These are phyloP conservation scores for Aspergillus piperis DNA, from an alignment of 2,329 filamentous ascomycete species.

Conservation along the genomic window DNA sequence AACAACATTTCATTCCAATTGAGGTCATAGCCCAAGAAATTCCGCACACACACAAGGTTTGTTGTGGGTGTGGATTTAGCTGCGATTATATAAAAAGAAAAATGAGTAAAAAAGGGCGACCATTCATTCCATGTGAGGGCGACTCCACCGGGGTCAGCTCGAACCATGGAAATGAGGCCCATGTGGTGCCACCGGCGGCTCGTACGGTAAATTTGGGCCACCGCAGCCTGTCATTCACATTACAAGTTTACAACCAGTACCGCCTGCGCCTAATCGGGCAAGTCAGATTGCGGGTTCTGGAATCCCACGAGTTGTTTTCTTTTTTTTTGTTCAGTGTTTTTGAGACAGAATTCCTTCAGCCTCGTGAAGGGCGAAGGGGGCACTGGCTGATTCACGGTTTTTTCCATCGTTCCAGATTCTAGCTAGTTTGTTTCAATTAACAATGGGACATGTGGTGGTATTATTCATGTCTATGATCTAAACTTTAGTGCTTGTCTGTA, in stretches of 20 bases:
- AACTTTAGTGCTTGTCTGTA: too few relatives aligned
- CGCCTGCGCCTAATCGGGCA: not conserved
- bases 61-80: too few relatives aligned
- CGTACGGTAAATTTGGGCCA: not conserved
- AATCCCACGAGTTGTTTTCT: not conserved
- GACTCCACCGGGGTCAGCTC: constrained; percentile 5
- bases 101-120: not conserved
- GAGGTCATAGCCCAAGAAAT: too few relatives aligned
- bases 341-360: not conserved
- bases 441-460: too few relatives aligned
- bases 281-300: not conserved
- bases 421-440: not conserved
- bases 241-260: not conserved
- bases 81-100: not conserved
- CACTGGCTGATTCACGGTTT: not conserved
- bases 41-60: too few relatives aligned
- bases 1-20: too few relatives aligned
- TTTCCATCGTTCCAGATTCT: not conserved
- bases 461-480: too few relatives aligned
- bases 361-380: not conserved
- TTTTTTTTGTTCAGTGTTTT: not conserved
- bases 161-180: constrained; percentile 16
- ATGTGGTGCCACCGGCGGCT: not conserved
- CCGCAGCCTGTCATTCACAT: not conserved
- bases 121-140: not conserved